Evolutionary conservation across 306 rosid genomes (phyloP).

Genomic region (Fragaria nilgerrensis): DNA sequence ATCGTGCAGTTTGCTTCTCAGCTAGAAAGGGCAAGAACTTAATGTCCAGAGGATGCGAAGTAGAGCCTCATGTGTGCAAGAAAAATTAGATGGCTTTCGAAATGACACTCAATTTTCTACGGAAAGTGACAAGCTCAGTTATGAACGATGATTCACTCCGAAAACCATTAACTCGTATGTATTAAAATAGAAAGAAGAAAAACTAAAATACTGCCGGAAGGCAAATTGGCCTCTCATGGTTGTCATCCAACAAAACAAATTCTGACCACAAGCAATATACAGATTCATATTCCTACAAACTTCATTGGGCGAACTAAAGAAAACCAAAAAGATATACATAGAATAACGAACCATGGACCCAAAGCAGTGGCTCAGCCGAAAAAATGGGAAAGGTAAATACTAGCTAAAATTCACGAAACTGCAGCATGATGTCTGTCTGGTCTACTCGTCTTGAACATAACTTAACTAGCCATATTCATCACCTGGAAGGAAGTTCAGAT

Average conservation of each 20-base stretch:
- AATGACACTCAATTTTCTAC: too few species aligned
- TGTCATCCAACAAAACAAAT: conserved; percentile 17
- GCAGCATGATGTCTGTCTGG: background rate
- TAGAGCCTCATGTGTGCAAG: too few species aligned
- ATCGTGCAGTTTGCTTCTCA: too few species aligned
- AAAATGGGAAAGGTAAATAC: background rate
- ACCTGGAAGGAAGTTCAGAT: conserved; percentile 39
- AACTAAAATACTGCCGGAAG: conserved; percentile 22
- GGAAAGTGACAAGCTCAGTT: background rate
- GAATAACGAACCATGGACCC: background rate
- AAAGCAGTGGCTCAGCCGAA: conserved; percentile 12
- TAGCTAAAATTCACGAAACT: conserved; percentile 8
- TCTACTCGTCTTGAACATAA: conserved; percentile 1
- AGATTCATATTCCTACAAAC: conserved; percentile 18
- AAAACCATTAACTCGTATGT: background rate
- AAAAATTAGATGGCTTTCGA: too few species aligned
- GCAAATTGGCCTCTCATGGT: conserved; percentile 39
- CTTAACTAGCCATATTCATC: background rate
- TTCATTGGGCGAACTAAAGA: background rate
- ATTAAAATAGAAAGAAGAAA: background rate
- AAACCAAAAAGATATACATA: conserved; percentile 16
- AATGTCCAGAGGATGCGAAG: too few species aligned
- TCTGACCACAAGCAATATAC: conserved; percentile 19
- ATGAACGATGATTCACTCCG: background rate
- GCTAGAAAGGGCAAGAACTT: too few species aligned